Percentiles rank a stretch among this genome's conserved stretches.
Conservation (phyloP, 345 rosid genomes). For the Brassica nigra region DNA sequence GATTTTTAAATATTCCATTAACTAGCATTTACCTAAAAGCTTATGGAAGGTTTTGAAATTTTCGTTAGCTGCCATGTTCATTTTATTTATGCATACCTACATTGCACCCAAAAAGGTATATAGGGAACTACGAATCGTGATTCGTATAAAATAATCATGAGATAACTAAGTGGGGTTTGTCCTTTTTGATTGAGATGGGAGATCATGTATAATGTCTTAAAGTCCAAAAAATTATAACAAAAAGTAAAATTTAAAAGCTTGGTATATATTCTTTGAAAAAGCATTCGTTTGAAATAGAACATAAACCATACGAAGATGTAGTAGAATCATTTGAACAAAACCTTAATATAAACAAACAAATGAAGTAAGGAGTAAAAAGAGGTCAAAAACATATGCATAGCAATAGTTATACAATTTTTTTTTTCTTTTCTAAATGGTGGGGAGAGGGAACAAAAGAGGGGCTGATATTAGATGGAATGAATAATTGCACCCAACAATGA, state of each 20-base stretch:
- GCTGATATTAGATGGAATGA: slow-evolving; percentile 51
- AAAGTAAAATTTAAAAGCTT: slow-evolving; percentile 8
- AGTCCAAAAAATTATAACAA: slow-evolving; percentile 12
- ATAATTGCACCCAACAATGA: slow-evolving; percentile 71
- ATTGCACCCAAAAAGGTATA: slow-evolving; percentile 4
- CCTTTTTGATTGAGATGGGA: slow-evolving; percentile 35
- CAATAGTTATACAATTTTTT: slow-evolving; percentile 5
- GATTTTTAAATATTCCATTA: slow-evolving; percentile 8
- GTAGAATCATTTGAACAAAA: slow-evolving; percentile 29
- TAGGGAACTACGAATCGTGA: slow-evolving; percentile 8
- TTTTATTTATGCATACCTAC: slow-evolving; percentile 7
- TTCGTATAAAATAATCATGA: slow-evolving; percentile 29
- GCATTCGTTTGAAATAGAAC: slow-evolving; percentile 1
- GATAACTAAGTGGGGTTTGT: slow-evolving; percentile 31
- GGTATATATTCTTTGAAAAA: slow-evolving; percentile 17
- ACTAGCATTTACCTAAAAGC: slow-evolving; percentile 27
- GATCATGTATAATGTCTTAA: background rate
- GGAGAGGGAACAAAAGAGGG: slow-evolving; percentile 47
- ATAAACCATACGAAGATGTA: slow-evolving; percentile 18
- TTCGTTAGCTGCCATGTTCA: slow-evolving; percentile 4
- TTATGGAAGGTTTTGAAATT: background rate
- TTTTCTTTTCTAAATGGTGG: background rate
- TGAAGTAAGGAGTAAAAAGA: slow-evolving; percentile 8
- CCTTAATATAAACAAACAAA: slow-evolving; percentile 33
- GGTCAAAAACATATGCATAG: slow-evolving; percentile 13